Percentiles rank a stretch among this genome's conserved stretches.
phyloP scores from a whole-genome alignment of 495 filamentous ascomycete genomes.

The Annulohypoxylon stygium region DNA sequence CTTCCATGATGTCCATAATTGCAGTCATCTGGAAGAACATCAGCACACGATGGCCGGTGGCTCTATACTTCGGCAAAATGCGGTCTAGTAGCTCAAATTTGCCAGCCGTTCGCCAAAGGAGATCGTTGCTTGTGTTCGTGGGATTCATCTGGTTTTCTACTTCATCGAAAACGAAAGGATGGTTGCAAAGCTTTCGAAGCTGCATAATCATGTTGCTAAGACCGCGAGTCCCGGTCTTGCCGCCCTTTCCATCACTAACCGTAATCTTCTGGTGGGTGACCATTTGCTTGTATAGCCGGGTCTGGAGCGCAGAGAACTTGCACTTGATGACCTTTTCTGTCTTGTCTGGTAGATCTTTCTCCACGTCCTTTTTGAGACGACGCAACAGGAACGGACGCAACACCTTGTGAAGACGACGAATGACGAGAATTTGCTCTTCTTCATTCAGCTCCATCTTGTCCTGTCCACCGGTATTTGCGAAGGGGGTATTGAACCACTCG shows the following conservation, averaged over 20 bases:
- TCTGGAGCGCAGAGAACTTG: conserved; percentile 94
- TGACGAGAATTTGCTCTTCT: conserved; percentile 99
- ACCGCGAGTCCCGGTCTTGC: conserved; percentile 94
- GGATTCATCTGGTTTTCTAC: conserved; percentile 99
- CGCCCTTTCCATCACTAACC: conserved; percentile 94
- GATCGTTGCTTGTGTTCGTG: conserved; percentile 83
- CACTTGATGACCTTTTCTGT: conserved; percentile 99
- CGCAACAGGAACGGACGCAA: conserved; percentile 95
- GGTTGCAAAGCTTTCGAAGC: conserved; percentile 97
- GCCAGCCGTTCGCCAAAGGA: conserved; percentile 94
- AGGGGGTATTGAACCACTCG: conserved; percentile 99
- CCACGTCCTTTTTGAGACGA: conserved; percentile 99
- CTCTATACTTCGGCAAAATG: conserved; percentile 91
- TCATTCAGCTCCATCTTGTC: conserved; percentile 98
- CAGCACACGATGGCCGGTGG: conserved; percentile 89
- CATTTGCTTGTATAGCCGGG: conserved; percentile 95
- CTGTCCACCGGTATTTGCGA: conserved; percentile 96
- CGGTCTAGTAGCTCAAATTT: conserved; percentile 97
- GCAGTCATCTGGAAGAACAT: conserved; percentile 99
- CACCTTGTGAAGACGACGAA: conserved; percentile 98
- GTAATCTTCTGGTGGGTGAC: conserved; percentile 93
- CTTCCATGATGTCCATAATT: conserved; percentile 99
- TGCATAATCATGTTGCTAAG: conserved; percentile 99
- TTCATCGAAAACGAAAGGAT: conserved; percentile 98
- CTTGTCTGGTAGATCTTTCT: conserved; percentile 98